These are phyloP conservation scores for Termitomyces sp. DNA, from an alignment of 768 basidiomycete species.

Conservation along the genomic window DNA sequence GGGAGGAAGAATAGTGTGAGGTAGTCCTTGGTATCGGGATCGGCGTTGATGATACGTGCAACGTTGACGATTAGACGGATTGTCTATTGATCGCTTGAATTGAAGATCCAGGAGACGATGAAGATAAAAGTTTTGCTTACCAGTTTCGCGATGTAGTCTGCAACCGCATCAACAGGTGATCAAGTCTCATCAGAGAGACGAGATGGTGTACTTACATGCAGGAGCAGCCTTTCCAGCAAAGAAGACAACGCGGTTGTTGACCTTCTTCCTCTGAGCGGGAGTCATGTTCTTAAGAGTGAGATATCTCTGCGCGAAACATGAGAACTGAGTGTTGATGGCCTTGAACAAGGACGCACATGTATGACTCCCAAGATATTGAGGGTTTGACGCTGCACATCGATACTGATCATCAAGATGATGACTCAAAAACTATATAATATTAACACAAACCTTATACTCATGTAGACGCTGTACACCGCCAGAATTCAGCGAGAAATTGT, in stretches of 20 bases:
- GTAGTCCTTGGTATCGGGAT: conserved; percentile 83
- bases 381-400: conserved; percentile 68
- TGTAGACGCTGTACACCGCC: conserved; percentile 61
- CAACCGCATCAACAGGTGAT: conserved; percentile 4
- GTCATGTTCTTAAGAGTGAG: conserved; percentile 73
- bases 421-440: background rate
- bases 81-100: conserved; percentile 35
- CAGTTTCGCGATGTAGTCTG: conserved; percentile 90
- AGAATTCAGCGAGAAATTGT: background rate
- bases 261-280: conserved; percentile 73
- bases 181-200: background rate
- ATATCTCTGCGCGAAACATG: conserved; percentile 53
- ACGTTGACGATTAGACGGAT: conserved; percentile 94
- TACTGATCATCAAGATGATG: background rate
- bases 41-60: conserved; percentile 70
- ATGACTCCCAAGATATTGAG: conserved; percentile 91
- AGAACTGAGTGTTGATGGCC: background rate
- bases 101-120: background rate
- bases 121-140: conserved; percentile 26
- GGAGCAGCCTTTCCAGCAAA: conserved; percentile 98
- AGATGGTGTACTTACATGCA: conserved; percentile 49
- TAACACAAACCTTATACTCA: conserved; percentile 69
- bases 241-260: conserved; percentile 85
- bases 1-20: conserved; percentile 93
- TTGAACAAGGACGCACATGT: conserved; percentile 43